Conservation (phyloP, 179 eudicot species). For the Monotropa hypopitys region DNA sequence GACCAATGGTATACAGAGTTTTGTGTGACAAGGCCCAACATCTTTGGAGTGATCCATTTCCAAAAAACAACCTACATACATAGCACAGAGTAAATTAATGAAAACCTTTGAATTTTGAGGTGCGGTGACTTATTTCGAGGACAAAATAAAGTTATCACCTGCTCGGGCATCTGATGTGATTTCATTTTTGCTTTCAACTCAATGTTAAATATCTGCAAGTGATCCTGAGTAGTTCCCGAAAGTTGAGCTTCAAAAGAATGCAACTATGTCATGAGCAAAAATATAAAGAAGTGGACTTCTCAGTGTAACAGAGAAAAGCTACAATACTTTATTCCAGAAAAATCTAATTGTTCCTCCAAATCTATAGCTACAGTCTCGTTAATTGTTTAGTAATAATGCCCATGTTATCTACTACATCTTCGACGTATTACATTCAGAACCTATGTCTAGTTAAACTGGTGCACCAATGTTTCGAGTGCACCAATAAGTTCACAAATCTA, state of each 20-base stretch:
- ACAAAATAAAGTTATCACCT: slow-evolving; percentile 33
- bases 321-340: not conserved
- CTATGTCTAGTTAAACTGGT: not conserved
- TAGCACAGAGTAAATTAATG: not conserved
- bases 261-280: slow-evolving; percentile 1
- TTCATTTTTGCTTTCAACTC: slow-evolving; percentile 84
- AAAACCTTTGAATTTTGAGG: not conserved
- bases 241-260: slow-evolving; percentile 59
- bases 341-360: not conserved
- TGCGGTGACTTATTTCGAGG: not conserved
- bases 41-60: slow-evolving; percentile 87
- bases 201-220: slow-evolving; percentile 86
- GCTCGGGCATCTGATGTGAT: slow-evolving; percentile 98
- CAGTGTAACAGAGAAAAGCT: not conserved
- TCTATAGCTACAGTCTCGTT: not conserved
- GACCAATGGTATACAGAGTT: slow-evolving; percentile 93
- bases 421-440: not conserved
- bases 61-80: slow-evolving; percentile 66
- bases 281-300: not conserved
- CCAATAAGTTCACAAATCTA: not conserved
- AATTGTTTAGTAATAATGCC: no score
- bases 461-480: not conserved
- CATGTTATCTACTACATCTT: not conserved
- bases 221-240: slow-evolving; percentile 92
- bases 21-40: slow-evolving; percentile 89